A percentile compares a stretch with the other conserved stretches of the same genome.
Conservation (phyloP, 306 rosid species). For the Mucuna pruriens region DNA sequence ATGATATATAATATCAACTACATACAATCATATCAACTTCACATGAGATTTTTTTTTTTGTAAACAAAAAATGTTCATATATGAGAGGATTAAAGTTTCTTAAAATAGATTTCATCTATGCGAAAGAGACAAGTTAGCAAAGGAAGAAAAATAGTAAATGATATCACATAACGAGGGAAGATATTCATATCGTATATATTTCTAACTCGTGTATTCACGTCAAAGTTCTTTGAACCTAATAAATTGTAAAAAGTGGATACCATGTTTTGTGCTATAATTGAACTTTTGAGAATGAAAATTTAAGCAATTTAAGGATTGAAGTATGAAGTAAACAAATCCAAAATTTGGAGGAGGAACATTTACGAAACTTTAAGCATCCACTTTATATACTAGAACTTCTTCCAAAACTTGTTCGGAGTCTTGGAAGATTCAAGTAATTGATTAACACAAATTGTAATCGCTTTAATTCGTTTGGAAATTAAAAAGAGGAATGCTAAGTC, state of each 20-base stretch:
- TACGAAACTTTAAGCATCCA: conserved; percentile 59
- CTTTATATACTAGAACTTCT: conserved; percentile 59
- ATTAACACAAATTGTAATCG: not conserved
- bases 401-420: conserved; percentile 69
- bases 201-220: not conserved
- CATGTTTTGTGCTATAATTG: not conserved
- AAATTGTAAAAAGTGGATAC: not conserved
- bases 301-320: not conserved
- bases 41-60: not conserved
- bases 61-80: not conserved
- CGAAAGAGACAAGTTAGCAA: not conserved
- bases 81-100: not conserved
- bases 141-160: not conserved
- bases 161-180: not conserved
- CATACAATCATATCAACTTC: not conserved
- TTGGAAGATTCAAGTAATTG: conserved; percentile 54
- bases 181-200: not conserved
- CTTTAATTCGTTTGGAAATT: not conserved
- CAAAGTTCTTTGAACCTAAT: not conserved
- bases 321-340: too few species aligned
- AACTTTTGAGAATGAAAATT: not conserved
- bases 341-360: conserved; percentile 91
- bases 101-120: not conserved
- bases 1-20: not conserved
- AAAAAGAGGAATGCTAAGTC: not conserved